Evolutionary conservation across 2,329 filamentous ascomycete genomes (phyloP).

Genomic region (Mycosphaerella sp.): DNA sequence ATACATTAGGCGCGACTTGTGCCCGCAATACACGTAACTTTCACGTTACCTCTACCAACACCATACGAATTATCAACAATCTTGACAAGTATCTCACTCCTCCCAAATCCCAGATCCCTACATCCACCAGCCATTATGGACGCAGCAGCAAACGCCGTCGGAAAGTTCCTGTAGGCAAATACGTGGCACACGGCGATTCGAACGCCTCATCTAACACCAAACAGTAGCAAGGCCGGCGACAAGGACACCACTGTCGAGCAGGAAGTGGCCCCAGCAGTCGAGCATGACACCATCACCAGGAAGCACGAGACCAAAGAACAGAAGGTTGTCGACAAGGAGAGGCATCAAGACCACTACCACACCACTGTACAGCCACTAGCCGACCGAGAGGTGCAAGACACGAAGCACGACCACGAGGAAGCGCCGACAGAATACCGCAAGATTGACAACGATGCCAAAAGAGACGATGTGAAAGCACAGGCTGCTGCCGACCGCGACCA

Average conservation of each 20-base stretch:
- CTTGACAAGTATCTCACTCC: not conserved
- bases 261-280: conserved; percentile 21
- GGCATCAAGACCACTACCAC: conserved; percentile 28
- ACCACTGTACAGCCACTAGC: conserved; percentile 26
- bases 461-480: conserved; percentile 20
- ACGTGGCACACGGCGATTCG: not conserved
- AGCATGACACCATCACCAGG: conserved; percentile 18
- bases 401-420: conserved; percentile 21
- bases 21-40: not conserved
- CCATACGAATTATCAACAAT: not conserved
- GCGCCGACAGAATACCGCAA: conserved; percentile 18
- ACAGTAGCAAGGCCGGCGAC: conserved; percentile 6
- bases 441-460: conserved; percentile 21
- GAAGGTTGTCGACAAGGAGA: conserved; percentile 17
- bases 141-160: conserved; percentile 10
- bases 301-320: conserved; percentile 17
- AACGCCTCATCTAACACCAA: not conserved
- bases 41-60: not conserved
- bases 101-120: not conserved
- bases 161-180: conserved; percentile 8
- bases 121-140: conserved; percentile 9
- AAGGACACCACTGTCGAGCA: conserved; percentile 20
- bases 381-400: conserved; percentile 19
- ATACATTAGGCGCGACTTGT: not conserved
- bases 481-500: conserved; percentile 16